These are phyloP conservation scores for Stentor coeruleus DNA, from an alignment of 73 alveolate genomes.

Conservation along the genomic window DNA sequence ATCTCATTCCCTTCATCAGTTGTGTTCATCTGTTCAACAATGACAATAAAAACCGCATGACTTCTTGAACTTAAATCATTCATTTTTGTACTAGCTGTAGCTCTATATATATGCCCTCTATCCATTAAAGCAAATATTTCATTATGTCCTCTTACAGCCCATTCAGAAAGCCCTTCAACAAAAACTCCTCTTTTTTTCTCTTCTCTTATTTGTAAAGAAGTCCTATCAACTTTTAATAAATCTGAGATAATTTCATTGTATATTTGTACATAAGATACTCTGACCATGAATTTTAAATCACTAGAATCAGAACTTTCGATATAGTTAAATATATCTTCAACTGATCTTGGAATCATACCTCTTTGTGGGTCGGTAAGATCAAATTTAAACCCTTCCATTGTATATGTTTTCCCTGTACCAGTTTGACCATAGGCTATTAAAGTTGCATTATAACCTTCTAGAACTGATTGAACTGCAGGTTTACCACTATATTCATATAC, in stretches of 20 bases:
- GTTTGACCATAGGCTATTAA: constrained; percentile 98
- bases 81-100: constrained; percentile 86
- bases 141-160: constrained; percentile 78
- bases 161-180: constrained; percentile 91
- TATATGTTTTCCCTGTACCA: constrained; percentile 98
- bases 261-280: constrained; percentile 63
- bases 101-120: constrained; percentile 82
- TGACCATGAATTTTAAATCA: constrained; percentile 34
- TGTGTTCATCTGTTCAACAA: constrained; percentile 38
- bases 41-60: constrained; percentile 93
- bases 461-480: constrained; percentile 78
- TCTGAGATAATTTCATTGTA: constrained; percentile 38
- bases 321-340: constrained; percentile 75
- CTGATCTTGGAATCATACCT: constrained; percentile 97
- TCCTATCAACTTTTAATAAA: constrained; percentile 48
- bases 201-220: constrained; percentile 80
- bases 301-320: not conserved
- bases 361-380: constrained; percentile 86
- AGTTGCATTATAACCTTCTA: constrained; percentile 97
- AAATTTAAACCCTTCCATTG: constrained; percentile 98
- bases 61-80: constrained; percentile 92
- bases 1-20: constrained; percentile 34
- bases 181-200: constrained; percentile 93
- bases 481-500: constrained; percentile 95
- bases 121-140: constrained; percentile 81